A percentile compares a stretch with the other conserved stretches of the same genome.
These are phyloP conservation scores for Corymbia citriodora DNA, from an alignment of 441 rosid species.

Conservation along the genomic window DNA sequence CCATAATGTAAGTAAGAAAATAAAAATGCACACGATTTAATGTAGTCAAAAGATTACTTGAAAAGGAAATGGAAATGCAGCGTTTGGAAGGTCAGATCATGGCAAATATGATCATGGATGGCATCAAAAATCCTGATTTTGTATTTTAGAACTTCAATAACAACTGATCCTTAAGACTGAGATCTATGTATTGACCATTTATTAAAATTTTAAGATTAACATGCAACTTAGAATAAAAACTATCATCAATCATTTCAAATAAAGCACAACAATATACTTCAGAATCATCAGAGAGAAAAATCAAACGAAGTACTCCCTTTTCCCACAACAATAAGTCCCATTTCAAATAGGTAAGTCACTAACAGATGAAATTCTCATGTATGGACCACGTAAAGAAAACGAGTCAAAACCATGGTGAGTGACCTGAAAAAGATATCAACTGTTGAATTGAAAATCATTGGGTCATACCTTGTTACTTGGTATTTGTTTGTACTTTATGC, in stretches of 20 bases:
- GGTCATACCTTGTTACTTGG: background rate
- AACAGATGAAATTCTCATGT: background rate
- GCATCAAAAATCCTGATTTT: background rate
- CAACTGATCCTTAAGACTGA: background rate
- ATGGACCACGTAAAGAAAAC: background rate
- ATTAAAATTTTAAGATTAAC: background rate
- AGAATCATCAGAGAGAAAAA: too few species aligned
- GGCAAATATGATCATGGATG: background rate
- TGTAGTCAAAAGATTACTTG: background rate
- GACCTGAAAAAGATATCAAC: background rate
- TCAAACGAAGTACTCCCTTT: background rate
- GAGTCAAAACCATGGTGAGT: background rate
- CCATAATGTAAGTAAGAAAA: background rate
- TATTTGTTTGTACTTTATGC: background rate
- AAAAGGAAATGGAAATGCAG: background rate
- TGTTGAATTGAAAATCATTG: background rate
- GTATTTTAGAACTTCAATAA: background rate
- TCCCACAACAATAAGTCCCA: background rate
- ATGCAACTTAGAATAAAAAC: too few species aligned
- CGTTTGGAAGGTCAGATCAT: too few species aligned
- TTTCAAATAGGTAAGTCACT: background rate
- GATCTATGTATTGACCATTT: background rate
- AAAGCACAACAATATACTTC: too few species aligned
- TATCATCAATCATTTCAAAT: too few species aligned
- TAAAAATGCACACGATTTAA: background rate